Evolutionary conservation across 2,329 filamentous ascomycete species (phyloP).

Genomic region (Ceratocystis lukuohia): DNA sequence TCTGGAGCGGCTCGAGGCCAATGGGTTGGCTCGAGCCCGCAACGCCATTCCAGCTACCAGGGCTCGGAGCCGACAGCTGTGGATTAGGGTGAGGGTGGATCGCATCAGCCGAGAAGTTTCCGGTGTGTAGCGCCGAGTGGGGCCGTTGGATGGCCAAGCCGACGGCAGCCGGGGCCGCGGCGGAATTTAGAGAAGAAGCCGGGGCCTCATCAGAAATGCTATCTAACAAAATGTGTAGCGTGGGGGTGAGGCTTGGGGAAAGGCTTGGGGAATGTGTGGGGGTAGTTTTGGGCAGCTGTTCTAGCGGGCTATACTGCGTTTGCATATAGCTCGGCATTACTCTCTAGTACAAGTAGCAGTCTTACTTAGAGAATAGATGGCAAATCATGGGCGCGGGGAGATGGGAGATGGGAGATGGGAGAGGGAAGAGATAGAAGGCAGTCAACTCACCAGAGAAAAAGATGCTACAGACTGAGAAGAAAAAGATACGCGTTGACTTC

Average conservation of each 20-base stretch:
- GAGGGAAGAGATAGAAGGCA: too few relatives aligned
- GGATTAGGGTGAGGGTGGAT: neutral
- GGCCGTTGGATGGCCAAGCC: conserved; percentile 60
- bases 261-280: neutral
- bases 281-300: neutral
- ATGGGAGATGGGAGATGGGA: too few relatives aligned
- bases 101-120: conserved; percentile 46
- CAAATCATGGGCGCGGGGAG: too few relatives aligned
- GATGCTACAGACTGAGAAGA: too few relatives aligned
- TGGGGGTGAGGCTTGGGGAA: neutral
- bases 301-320: neutral
- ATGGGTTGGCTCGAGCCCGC: neutral
- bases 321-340: neutral
- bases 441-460: too few relatives aligned
- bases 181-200: neutral
- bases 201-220: neutral
- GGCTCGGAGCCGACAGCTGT: neutral
- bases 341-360: neutral
- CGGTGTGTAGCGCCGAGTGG: conserved; percentile 58
- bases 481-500: too few relatives aligned
- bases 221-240: neutral
- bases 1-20: neutral
- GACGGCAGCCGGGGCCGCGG: neutral
- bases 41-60: neutral
- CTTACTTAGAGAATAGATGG: neutral